A percentile compares a stretch with the other conserved stretches of the same genome.
phyloP scores from a whole-genome alignment of 2,329 filamentous ascomycete species.

The Mycosphaerella sp. region DNA sequence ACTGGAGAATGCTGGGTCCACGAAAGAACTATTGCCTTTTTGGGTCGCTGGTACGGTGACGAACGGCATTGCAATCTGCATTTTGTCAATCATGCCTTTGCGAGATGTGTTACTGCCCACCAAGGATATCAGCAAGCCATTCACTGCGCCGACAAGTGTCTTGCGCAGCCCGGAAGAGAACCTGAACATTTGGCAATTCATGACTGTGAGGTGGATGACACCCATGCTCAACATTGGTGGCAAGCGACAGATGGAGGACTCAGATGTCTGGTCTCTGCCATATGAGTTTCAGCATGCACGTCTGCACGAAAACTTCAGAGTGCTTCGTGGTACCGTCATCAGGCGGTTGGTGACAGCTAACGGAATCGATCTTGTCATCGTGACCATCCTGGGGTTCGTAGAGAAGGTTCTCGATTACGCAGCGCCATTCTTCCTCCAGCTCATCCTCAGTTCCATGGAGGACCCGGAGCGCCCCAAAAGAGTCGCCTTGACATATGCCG shows the following conservation, averaged over 20 bases:
- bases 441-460: slow-evolving; percentile 61
- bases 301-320: slow-evolving; percentile 67
- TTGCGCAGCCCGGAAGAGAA: slow-evolving; percentile 75
- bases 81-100: slow-evolving; percentile 63
- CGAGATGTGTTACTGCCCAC: slow-evolving; percentile 52
- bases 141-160: slow-evolving; percentile 48
- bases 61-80: slow-evolving; percentile 42
- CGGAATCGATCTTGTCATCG: slow-evolving; percentile 67
- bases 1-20: slow-evolving; percentile 15
- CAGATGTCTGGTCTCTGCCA: slow-evolving; percentile 74
- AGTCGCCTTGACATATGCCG: slow-evolving; percentile 59
- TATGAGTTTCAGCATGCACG: slow-evolving; percentile 75
- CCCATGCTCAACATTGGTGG: slow-evolving; percentile 63
- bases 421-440: slow-evolving; percentile 64
- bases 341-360: slow-evolving; percentile 66
- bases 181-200: slow-evolving; percentile 72
- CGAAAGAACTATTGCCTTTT: slow-evolving; percentile 7
- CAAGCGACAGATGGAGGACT: slow-evolving; percentile 61
- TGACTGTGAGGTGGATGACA: slow-evolving; percentile 75
- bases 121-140: slow-evolving; percentile 54
- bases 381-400: slow-evolving; percentile 57
- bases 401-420: slow-evolving; percentile 52
- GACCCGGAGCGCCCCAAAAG: slow-evolving; percentile 45
- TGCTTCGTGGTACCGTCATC: slow-evolving; percentile 66
- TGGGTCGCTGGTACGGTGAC: slow-evolving; percentile 28